Percentiles rank a stretch among this genome's conserved stretches.
phyloP scores from a whole-genome alignment of 2,329 filamentous ascomycete genomes.

The Tetracladium maxilliforme region DNA sequence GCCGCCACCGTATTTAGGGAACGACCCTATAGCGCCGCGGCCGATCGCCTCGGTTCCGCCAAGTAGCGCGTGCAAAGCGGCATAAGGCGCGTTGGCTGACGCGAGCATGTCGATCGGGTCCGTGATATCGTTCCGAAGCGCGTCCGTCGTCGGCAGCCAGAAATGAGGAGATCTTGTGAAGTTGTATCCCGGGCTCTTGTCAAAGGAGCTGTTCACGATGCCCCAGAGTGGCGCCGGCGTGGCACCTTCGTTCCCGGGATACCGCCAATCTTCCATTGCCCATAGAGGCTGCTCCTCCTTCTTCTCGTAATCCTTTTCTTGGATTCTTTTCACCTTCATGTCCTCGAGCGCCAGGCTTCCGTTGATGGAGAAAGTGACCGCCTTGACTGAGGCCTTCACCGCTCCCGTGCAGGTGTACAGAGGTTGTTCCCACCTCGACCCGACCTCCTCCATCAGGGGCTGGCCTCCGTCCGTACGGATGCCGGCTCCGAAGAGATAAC shows the following conservation, averaged over 20 bases:
- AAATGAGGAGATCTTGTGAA: slow-evolving; percentile 1
- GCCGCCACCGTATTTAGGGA: slow-evolving; percentile 20
- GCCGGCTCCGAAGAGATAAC: slow-evolving; percentile 22
- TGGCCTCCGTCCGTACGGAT: slow-evolving; percentile 16
- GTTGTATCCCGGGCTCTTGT: slow-evolving; percentile 6
- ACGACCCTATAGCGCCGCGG: too few relatives aligned
- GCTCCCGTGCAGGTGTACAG: slow-evolving; percentile 1
- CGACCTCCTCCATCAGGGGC: slow-evolving; percentile 20
- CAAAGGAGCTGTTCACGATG: slow-evolving; percentile 17
- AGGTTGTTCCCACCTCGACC: slow-evolving; percentile 20
- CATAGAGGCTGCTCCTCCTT: neutral
- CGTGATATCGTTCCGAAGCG: slow-evolving; percentile 1
- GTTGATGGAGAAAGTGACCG: slow-evolving; percentile 1
- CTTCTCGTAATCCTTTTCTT: neutral
- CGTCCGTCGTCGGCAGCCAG: slow-evolving; percentile 10
- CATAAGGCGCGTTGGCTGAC: slow-evolving; percentile 1
- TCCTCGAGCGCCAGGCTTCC: slow-evolving; percentile 9
- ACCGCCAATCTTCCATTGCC: slow-evolving; percentile 4
- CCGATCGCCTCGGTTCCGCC: too few relatives aligned
- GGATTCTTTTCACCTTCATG: neutral
- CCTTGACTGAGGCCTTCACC: slow-evolving; percentile 2
- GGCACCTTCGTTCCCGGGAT: slow-evolving; percentile 4
- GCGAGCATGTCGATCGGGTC: slow-evolving; percentile 4
- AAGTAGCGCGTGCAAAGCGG: too few relatives aligned
- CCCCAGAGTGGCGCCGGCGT: slow-evolving; percentile 21